Conservation (phyloP, 2,329 filamentous ascomycete genomes). For the Trichoderma koningiopsis region DNA sequence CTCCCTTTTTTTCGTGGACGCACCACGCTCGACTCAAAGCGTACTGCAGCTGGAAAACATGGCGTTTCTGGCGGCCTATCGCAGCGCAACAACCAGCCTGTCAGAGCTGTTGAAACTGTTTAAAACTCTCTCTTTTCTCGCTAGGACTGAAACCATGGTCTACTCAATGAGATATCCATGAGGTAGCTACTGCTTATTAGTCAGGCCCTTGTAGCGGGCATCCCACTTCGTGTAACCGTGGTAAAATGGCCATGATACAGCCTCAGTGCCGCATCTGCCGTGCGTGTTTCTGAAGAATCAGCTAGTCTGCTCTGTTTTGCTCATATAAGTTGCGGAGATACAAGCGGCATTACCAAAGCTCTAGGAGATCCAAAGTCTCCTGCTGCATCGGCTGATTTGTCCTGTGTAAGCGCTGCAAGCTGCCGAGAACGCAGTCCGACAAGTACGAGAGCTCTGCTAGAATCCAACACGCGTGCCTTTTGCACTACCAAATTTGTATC, state of each 20-base stretch:
- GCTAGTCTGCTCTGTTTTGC: not conserved
- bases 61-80: not conserved
- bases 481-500: not conserved
- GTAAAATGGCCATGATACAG: conserved; percentile 2
- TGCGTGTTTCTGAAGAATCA: not conserved
- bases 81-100: not conserved
- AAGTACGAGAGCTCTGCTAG: not conserved
- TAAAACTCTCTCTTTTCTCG: not conserved
- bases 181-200: not conserved
- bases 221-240: not conserved
- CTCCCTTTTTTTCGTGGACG: not conserved
- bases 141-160: not conserved
- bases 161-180: not conserved
- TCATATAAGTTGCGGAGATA: not conserved
- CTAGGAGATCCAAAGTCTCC: not conserved
- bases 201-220: not conserved
- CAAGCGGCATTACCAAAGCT: not conserved
- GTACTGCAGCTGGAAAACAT: not conserved
- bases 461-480: conserved; percentile 6
- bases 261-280: not conserved
- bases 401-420: not conserved
- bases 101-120: not conserved
- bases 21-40: conserved; percentile 3
- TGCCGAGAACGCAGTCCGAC: not conserved
- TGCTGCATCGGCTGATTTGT: not conserved